Conservation (phyloP, 1,139 yeast genomes). For the Magnusiomyces fungicola region DNA sequence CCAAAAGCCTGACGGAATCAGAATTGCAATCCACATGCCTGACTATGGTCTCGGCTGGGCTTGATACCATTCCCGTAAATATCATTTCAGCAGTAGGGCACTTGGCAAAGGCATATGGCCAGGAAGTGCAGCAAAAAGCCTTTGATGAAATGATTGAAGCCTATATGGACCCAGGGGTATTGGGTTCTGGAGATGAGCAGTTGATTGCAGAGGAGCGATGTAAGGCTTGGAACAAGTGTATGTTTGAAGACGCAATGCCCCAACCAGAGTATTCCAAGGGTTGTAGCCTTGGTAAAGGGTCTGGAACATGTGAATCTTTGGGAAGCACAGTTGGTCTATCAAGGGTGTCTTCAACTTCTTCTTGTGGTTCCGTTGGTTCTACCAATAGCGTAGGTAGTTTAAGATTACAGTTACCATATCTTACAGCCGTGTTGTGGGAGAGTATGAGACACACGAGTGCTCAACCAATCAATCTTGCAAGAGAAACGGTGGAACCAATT, state of each 20-base stretch:
- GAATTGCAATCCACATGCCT: conserved; percentile 60
- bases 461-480: conserved; percentile 59
- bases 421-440: conserved; percentile 55
- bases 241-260: conserved; percentile 27
- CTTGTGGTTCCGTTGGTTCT: too few relatives aligned
- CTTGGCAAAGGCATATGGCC: conserved; percentile 46
- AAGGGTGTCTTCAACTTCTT: too few relatives aligned
- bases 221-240: conserved; percentile 44
- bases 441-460: conserved; percentile 57
- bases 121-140: conserved; percentile 40
- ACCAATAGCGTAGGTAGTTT: too few relatives aligned
- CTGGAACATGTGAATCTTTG: too few relatives aligned
- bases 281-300: too few relatives aligned
- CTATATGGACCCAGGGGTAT: conserved; percentile 11
- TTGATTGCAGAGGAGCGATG: conserved; percentile 9
- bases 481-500: conserved; percentile 49
- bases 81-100: conserved; percentile 57
- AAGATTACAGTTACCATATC: too few relatives aligned
- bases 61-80: conserved; percentile 65
- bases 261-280: too few relatives aligned
- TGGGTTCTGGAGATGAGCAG: neutral
- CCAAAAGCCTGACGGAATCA: conserved; percentile 27
- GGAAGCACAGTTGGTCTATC: too few relatives aligned
- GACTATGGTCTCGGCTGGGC: conserved; percentile 74
- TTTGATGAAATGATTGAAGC: conserved; percentile 32